Evolutionary conservation across 208 protist genomes (phyloP), one percentile per base, ranked within the genome.

Genomic region (Herpetomonas muscarum): DNA sequence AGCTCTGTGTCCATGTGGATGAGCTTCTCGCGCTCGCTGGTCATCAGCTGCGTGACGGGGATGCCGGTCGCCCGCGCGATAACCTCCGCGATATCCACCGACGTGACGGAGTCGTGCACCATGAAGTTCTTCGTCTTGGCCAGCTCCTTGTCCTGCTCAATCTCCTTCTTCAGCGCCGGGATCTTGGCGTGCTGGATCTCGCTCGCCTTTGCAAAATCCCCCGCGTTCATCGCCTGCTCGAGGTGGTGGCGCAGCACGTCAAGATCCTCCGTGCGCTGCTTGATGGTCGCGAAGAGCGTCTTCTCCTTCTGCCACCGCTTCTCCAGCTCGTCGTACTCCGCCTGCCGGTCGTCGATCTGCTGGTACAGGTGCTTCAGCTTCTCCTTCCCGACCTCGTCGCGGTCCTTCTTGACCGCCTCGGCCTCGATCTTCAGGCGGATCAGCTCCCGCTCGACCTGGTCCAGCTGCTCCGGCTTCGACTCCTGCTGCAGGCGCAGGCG

Each of bases 1-100:
- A 99, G 74, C 51, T 71, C 67, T n/a, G 82, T 53, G 24, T 87
- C 85, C 70, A 99, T 81, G 61, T 86, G 53, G 44, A 93, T 85
- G 21, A 96, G 74, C 74, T 91, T 90, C 73, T 98, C 79, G 5
- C 85, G 87, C 70, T 98, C 94, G 10, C 79, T 73, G 30, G 64
- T 77, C 46, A 87, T 63, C n/a, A 98, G 87, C 66, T 96, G 79
- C 21, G 59, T 51, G 1, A 99, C 94, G 1, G 98, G 98, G 55
- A 99, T 99, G 64, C 98, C 98, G 10, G 98, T 99, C 67, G 91
- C 97, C 29, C 96, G 84, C 6, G 97, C 78, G 17, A 99, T 92
- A 10, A 99, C 91, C 47, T 92, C 82, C 2, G 94, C 93, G 64
- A 99, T 98, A 37, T 98, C 85, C 31, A 84, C 77, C 31, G 85